Conservation (phyloP, 2,329 filamentous ascomycete species). For the Aspergillus clavatus region DNA sequence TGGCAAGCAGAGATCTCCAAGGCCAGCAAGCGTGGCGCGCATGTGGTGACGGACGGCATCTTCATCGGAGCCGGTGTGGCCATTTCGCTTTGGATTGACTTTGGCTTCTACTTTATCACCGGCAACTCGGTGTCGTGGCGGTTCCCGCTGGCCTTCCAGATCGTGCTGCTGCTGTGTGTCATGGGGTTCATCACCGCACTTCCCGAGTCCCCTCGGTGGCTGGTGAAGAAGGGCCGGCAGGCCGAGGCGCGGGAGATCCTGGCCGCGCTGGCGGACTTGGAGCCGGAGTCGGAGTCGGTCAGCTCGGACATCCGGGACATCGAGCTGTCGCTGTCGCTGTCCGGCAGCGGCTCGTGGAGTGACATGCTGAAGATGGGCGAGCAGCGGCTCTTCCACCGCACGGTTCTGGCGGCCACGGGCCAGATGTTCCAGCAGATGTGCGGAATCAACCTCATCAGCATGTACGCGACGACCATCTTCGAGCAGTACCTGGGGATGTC, state of each 20-base stretch:
- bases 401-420: slow-evolving; percentile 28
- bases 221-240: slow-evolving; percentile 41
- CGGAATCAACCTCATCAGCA: slow-evolving; percentile 35
- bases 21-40: slow-evolving; percentile 44
- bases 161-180: slow-evolving; percentile 31
- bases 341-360: slow-evolving; percentile 31
- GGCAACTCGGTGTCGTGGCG: slow-evolving; percentile 41
- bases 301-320: slow-evolving; percentile 38
- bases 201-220: slow-evolving; percentile 43
- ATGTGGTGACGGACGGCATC: slow-evolving; percentile 49
- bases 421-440: slow-evolving; percentile 38
- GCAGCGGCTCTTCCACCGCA: slow-evolving; percentile 32
- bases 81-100: slow-evolving; percentile 47
- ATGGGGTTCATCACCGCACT: slow-evolving; percentile 31
- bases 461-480: slow-evolving; percentile 35
- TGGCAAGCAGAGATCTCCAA: slow-evolving; percentile 40
- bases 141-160: slow-evolving; percentile 38
- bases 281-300: slow-evolving; percentile 35
- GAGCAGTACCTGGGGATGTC: slow-evolving; percentile 30
- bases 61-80: slow-evolving; percentile 46
- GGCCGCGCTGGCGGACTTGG: slow-evolving; percentile 41
- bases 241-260: slow-evolving; percentile 33
- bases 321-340: slow-evolving; percentile 37
- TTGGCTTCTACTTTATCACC: slow-evolving; percentile 39
- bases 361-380: slow-evolving; percentile 38